A percentile compares a stretch with the other conserved stretches of the same genome.
Conservation (phyloP, 371 early-diverging fungal species). For the Nosema muscidifuracis region DNA sequence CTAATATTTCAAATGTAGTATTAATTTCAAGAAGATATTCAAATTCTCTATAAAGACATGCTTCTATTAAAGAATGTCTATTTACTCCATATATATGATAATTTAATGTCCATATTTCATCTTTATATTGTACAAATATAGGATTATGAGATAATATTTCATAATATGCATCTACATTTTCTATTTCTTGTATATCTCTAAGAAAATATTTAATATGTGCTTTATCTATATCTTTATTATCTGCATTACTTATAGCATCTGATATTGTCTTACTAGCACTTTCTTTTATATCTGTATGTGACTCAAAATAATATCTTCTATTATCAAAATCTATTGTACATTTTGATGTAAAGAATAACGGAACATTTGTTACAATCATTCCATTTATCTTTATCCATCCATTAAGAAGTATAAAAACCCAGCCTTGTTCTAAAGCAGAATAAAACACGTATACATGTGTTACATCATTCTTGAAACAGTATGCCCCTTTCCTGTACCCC, state of each 20-base stretch:
- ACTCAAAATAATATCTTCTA: neutral
- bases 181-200: neutral
- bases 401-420: neutral
- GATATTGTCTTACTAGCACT: neutral
- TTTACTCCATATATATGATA: neutral
- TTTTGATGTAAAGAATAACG: neutral
- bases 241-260: neutral
- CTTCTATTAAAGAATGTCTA: neutral
- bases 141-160: neutral
- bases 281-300: neutral
- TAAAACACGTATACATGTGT: slow-evolving; percentile 4
- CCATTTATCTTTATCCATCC: slow-evolving; percentile 6
- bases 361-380: neutral
- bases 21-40: too few species aligned
- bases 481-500: neutral
- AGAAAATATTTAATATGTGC: neutral
- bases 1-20: too few species aligned
- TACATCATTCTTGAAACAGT: slow-evolving; percentile 4
- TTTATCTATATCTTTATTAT: neutral
- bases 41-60: too few species aligned
- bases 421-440: neutral
- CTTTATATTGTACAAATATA: neutral
- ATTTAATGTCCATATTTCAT: neutral
- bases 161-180: neutral
- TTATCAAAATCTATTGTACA: neutral